A percentile compares a stretch with the other conserved stretches of the same genome.
phyloP scores from a whole-genome alignment of 225 moss, liverwort and hornwort species.

The Neckera pumila region DNA sequence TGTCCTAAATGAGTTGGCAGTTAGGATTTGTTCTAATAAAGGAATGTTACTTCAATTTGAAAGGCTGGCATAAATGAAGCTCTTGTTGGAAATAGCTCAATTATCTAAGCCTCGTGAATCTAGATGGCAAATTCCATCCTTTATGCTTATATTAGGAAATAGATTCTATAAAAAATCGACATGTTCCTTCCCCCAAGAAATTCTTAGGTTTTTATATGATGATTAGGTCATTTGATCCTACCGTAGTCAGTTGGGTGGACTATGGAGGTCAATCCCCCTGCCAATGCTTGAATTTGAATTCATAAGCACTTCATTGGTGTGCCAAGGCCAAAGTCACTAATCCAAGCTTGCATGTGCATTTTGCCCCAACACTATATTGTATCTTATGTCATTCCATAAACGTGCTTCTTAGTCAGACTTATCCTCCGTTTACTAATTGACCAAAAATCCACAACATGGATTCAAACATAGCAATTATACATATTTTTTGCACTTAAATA shows the following conservation, averaged over 20 bases:
- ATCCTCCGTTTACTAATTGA: neutral
- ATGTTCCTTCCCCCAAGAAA: fast-evolving
- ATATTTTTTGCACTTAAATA: neutral
- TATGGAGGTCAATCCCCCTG: neutral
- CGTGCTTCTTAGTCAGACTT: neutral
- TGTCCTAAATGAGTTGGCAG: neutral
- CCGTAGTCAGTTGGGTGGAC: neutral
- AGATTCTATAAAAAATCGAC: fast-evolving
- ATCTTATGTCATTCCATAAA: neutral
- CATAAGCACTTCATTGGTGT: neutral
- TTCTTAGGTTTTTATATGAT: too few species aligned
- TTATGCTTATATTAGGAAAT: neutral
- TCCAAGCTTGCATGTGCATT: neutral
- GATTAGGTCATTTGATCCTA: neutral
- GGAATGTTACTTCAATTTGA: neutral
- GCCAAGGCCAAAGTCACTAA: neutral
- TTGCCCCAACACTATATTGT: neutral
- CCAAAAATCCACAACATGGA: neutral
- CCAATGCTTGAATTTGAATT: fast-evolving
- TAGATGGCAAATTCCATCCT: neutral
- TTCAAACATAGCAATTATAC: neutral
- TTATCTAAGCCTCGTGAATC: too few species aligned
- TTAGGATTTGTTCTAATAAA: neutral
- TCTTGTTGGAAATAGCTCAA: neutral
- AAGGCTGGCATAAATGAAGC: fast-evolving